These are phyloP conservation scores for Cicer yamashitae DNA, from an alignment of 306 rosid species.

Conservation along the genomic window DNA sequence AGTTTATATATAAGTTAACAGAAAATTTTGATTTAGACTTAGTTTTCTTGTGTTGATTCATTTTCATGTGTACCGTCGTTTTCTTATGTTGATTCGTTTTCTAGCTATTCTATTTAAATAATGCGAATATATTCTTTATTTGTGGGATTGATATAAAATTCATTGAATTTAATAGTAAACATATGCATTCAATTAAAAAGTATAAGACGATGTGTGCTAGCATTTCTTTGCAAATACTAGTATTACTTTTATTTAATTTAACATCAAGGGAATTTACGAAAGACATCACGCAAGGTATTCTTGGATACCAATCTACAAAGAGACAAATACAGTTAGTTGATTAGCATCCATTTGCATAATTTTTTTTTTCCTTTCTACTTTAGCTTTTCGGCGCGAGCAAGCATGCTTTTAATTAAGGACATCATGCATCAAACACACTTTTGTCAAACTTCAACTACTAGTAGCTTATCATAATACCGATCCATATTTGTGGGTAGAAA, in stretches of 20 bases:
- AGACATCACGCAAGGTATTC: slow-evolving; percentile 41
- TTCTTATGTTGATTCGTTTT: neutral
- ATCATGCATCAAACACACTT: slow-evolving; percentile 28
- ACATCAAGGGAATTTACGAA: neutral
- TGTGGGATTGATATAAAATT: neutral
- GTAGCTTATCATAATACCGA: neutral
- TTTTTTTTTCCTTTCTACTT: slow-evolving; percentile 1
- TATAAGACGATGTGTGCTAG: neutral
- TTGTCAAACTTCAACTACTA: slow-evolving; percentile 12
- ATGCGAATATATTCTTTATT: neutral
- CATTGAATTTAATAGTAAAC: neutral
- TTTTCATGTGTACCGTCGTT: neutral
- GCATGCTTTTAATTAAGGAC: slow-evolving; percentile 36
- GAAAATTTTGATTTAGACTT: neutral
- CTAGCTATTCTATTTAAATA: too few species aligned
- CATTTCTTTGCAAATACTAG: neutral
- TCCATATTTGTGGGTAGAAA: neutral
- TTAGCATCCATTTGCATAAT: slow-evolving; percentile 23
- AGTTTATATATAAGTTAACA: too few species aligned
- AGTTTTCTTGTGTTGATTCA: neutral
- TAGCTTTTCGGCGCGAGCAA: slow-evolving; percentile 44
- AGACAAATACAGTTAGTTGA: slow-evolving; percentile 26
- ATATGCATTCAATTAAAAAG: neutral
- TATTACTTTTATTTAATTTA: slow-evolving; percentile 13
- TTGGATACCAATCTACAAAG: slow-evolving; percentile 24